Evolutionary conservation across 257 asterid genomes (phyloP).

Genomic region (Solanum lycopersicoides): DNA sequence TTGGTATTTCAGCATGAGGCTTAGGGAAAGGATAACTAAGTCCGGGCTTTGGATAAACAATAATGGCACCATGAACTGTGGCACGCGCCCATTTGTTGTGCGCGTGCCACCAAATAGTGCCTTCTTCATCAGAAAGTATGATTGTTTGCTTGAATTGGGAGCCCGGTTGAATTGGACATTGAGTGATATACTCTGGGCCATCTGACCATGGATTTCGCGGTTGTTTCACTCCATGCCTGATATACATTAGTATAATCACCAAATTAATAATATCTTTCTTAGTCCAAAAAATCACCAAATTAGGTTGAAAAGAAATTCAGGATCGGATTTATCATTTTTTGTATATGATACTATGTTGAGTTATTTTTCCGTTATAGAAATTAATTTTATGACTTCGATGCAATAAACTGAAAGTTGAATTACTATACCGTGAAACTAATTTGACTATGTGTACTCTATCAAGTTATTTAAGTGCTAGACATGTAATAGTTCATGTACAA

Average conservation of each 20-base stretch:
- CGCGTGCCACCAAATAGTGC: slow-evolving; percentile 79
- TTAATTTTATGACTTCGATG: too few relatives aligned
- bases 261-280: not conserved
- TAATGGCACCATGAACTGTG: slow-evolving; percentile 60
- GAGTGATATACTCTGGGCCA: slow-evolving; percentile 55
- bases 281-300: too few relatives aligned
- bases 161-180: slow-evolving; percentile 62
- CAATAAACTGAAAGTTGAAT: not conserved
- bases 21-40: slow-evolving; percentile 31
- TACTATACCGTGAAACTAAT: not conserved
- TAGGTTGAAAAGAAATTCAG: not conserved
- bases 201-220: slow-evolving; percentile 69
- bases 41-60: slow-evolving; percentile 32
- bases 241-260: not conserved
- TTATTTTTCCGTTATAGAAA: not conserved
- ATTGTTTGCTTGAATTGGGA: slow-evolving; percentile 31
- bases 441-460: not conserved
- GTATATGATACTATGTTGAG: not conserved
- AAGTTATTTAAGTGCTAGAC: not conserved
- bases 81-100: slow-evolving; percentile 67
- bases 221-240: slow-evolving; percentile 70
- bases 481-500: not conserved
- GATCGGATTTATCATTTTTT: not conserved
- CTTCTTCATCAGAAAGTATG: slow-evolving; percentile 44
- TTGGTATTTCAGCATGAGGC: slow-evolving; percentile 46